phyloP scores from a whole-genome alignment of 2,329 filamentous ascomycete genomes.

The Colletotrichum filicis region DNA sequence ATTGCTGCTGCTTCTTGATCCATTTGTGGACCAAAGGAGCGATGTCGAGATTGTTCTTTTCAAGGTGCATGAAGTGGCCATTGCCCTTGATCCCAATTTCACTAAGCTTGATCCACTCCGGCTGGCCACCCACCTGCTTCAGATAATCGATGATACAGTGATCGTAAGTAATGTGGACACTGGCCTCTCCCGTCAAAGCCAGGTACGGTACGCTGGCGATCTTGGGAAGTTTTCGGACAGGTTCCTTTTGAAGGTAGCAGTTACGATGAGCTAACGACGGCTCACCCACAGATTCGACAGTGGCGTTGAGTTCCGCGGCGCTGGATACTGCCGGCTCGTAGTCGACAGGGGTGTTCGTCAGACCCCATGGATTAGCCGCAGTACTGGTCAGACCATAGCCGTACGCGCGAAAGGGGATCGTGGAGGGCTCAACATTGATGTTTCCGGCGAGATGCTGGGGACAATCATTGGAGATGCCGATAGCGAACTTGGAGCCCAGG shows the following conservation, averaged over 20 bases:
- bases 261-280: conserved; percentile 36
- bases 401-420: conserved; percentile 42
- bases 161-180: conserved; percentile 63
- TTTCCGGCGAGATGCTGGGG: conserved; percentile 42
- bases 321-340: conserved; percentile 42
- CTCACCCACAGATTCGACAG: conserved; percentile 40
- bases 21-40: conserved; percentile 50
- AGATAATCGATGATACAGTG: conserved; percentile 63
- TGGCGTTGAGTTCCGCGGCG: conserved; percentile 37
- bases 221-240: conserved; percentile 53
- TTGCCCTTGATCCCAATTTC: conserved; percentile 60
- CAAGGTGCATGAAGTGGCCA: conserved; percentile 60
- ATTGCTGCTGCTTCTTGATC: conserved; percentile 41
- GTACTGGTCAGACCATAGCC: conserved; percentile 34
- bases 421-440: conserved; percentile 45
- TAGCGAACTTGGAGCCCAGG: conserved; percentile 41
- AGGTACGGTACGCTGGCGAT: conserved; percentile 57
- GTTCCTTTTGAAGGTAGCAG: conserved; percentile 43
- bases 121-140: conserved; percentile 56
- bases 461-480: conserved; percentile 45
- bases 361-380: conserved; percentile 40
- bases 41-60: conserved; percentile 50
- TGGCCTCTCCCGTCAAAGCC: conserved; percentile 59
- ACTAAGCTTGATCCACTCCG: conserved; percentile 55
- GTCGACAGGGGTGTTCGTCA: conserved; percentile 42